Percentiles rank a stretch among this genome's conserved stretches.
These are phyloP conservation scores for Phytophthora cajani DNA, from an alignment of 352 stramenopile genomes.

Conservation along the genomic window DNA sequence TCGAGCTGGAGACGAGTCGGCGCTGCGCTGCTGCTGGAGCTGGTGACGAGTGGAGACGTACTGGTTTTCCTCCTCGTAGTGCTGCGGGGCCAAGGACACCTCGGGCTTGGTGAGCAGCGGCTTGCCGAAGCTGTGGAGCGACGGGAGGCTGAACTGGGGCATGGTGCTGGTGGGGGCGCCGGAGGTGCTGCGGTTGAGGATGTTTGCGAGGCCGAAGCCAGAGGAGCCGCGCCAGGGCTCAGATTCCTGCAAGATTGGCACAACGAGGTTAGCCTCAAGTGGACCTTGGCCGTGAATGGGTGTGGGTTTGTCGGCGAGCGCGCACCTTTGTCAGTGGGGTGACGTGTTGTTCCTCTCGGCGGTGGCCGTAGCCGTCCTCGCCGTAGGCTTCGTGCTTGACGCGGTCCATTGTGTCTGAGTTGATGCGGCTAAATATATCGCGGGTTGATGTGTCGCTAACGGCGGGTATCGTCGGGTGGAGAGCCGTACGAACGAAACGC, in stretches of 20 bases:
- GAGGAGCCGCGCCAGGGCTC: slow-evolving; percentile 73
- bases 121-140: slow-evolving; percentile 80
- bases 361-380: slow-evolving; percentile 41
- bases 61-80: slow-evolving; percentile 39
- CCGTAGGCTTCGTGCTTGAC: slow-evolving; percentile 31
- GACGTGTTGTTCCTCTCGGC: slow-evolving; percentile 20
- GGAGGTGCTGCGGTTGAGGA: slow-evolving; percentile 68
- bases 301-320: slow-evolving; percentile 2
- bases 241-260: slow-evolving; percentile 50
- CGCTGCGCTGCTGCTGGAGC: slow-evolving; percentile 25
- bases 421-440: slow-evolving; percentile 37
- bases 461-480: slow-evolving; percentile 23
- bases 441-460: slow-evolving; percentile 23
- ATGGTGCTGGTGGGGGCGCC: slow-evolving; percentile 30
- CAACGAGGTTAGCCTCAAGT: slow-evolving; percentile 29
- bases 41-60: slow-evolving; percentile 29
- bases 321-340: slow-evolving; percentile 48
- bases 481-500: slow-evolving; percentile 29
- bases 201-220: slow-evolving; percentile 81
- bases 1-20: slow-evolving; percentile 36
- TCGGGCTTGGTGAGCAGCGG: slow-evolving; percentile 66
- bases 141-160: slow-evolving; percentile 77
- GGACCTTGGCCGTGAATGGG: neutral
- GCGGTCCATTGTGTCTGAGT: slow-evolving; percentile 31
- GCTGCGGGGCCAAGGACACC: slow-evolving; percentile 36